Base-by-base conservation (phyloP, 345 rosid species). In the Erodium maritimum region DNA sequence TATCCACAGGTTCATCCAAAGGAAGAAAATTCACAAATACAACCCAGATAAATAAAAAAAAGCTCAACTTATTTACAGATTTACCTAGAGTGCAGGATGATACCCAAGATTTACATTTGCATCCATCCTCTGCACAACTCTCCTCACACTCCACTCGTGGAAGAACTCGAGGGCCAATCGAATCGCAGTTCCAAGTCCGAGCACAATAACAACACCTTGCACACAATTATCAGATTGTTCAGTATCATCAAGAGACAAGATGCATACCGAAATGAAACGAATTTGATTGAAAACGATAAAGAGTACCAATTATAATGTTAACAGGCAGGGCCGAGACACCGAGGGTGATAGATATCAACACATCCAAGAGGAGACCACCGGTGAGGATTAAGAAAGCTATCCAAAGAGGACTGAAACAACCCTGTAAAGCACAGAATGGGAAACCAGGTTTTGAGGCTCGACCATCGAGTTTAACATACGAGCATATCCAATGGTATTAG, bases 171-270 rank as follows among this genome's bases (percentile, higher is more conserved):
- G 61, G 23, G 83, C 80, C 55, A 91, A 80, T 61, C 96, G 74
- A 46, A 91, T 73, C 1, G 91, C 90, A 5, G 97, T 87, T 72
- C 96, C 96, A 54, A 91, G 80, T 13, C 97, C 97, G n/a, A 91
- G 86, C 73, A 91, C 87, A 19, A 87, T 86, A 61, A 91, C 85
- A 29, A 91, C 90, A 70, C 96, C 96, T 89, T 77, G 20, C 14
- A 59, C 23, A 23, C 65, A 25, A 21, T 21, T 33, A 23, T 51
- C 23, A 52, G 17, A 46, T 42, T 55, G 20, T 56, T 58, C 67
- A 55, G 56, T 37, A 50, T 24, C 66, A 63, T 23, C n/a, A 60
- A 54, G n/a, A n/a, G n/a, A 58, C 59, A 58, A 33, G 48, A 53
- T 21, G 5, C 20, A 6, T n/a, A 33, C 14, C 23, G 53, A 21